phyloP scores from a whole-genome alignment of 2,329 filamentous ascomycete genomes.

The Dothideomycetidae sp. region DNA sequence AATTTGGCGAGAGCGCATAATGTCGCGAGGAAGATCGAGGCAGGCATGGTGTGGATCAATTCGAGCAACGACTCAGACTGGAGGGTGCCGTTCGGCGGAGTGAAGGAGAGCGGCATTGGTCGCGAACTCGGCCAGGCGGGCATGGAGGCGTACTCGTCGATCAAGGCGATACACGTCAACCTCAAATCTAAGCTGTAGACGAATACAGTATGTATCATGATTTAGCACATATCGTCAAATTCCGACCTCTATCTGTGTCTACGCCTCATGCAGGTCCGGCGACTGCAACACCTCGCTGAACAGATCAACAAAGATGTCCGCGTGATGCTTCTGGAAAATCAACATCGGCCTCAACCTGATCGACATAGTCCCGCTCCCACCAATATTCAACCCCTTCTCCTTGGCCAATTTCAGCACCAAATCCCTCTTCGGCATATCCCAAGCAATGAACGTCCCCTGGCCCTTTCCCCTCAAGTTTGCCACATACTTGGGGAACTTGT shows the following conservation, averaged over 20 bases:
- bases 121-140: slow-evolving; percentile 47
- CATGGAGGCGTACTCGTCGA: slow-evolving; percentile 45
- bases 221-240: too few species aligned
- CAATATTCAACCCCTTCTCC: slow-evolving; percentile 71
- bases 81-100: slow-evolving; percentile 46
- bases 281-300: slow-evolving; percentile 23
- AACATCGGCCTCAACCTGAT: slow-evolving; percentile 80
- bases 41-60: slow-evolving; percentile 60
- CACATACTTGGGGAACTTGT: slow-evolving; percentile 63
- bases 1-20: slow-evolving; percentile 46
- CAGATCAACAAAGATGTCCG: slow-evolving; percentile 58
- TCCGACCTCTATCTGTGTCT: too few species aligned
- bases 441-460: slow-evolving; percentile 84
- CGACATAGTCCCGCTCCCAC: slow-evolving; percentile 60
- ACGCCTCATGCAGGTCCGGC: too few species aligned
- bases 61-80: slow-evolving; percentile 37
- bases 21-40: slow-evolving; percentile 39
- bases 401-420: slow-evolving; percentile 68
- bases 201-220: too few species aligned
- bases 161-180: slow-evolving; percentile 40
- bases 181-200: slow-evolving; percentile 29
- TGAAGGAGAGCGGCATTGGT: slow-evolving; percentile 48
- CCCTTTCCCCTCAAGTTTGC: slow-evolving; percentile 74
- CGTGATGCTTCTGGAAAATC: slow-evolving; percentile 83
- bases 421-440: slow-evolving; percentile 69